Conservation (phyloP, 345 rosid genomes). For the Arabis hirsuta region DNA sequence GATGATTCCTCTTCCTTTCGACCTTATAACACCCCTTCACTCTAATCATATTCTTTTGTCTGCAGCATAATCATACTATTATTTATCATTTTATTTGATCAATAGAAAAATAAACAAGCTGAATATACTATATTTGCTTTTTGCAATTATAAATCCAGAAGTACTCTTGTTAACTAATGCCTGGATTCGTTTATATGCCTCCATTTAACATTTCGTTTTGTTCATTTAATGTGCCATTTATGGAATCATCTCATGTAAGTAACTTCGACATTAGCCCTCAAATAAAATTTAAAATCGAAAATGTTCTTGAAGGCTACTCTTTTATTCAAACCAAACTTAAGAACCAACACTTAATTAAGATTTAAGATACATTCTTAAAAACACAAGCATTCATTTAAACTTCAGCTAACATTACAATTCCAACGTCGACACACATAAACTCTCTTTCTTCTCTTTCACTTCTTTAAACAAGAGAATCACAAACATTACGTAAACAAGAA, state of each 20-base stretch:
- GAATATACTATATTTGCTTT: neutral
- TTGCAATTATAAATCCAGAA: neutral
- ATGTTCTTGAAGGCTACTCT: neutral
- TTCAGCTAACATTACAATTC: slow-evolving; percentile 30
- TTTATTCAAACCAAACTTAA: slow-evolving; percentile 35
- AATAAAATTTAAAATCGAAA: neutral
- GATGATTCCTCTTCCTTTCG: slow-evolving; percentile 23
- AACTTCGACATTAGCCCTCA: neutral
- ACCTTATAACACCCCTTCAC: neutral
- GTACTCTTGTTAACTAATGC: neutral
- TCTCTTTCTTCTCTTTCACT: slow-evolving; percentile 18
- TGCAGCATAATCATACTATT: neutral
- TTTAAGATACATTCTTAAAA: slow-evolving; percentile 18
- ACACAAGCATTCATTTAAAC: slow-evolving; percentile 26
- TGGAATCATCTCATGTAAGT: neutral
- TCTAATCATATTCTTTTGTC: slow-evolving; percentile 24
- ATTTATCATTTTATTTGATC: neutral
- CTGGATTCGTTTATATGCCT: neutral
- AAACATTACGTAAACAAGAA: slow-evolving; percentile 22
- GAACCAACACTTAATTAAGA: slow-evolving; percentile 17
- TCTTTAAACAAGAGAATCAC: slow-evolving; percentile 5
- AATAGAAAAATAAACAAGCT: neutral
- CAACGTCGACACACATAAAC: slow-evolving; percentile 11
- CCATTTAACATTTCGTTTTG: neutral
- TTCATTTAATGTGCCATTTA: neutral